Evolutionary conservation across 202 grass and related monocot species (phyloP).

Genomic region (Eragrostis tef): DNA sequence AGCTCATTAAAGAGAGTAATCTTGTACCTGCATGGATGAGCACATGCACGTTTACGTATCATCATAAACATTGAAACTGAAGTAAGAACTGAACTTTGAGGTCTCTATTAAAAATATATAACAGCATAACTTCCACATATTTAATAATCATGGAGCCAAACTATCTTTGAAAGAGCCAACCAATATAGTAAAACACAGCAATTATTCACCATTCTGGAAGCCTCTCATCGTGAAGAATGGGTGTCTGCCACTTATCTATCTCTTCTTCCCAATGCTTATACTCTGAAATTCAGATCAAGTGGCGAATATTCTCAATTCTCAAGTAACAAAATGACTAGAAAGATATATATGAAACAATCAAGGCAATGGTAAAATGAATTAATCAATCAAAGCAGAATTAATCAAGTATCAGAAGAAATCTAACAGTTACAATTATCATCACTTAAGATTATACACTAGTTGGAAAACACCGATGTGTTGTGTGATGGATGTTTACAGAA

Average conservation of each 20-base stretch:
- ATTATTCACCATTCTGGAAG: conserved; percentile 84
- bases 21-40: conserved; percentile 76
- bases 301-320: background rate
- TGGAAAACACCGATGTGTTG: background rate
- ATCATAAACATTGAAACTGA: conserved; percentile 28
- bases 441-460: conserved; percentile 5
- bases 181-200: conserved; percentile 26
- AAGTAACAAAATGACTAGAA: conserved; percentile 23
- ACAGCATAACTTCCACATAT: background rate
- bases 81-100: conserved; percentile 7
- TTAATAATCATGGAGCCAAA: conserved; percentile 38
- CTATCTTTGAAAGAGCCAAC: conserved; percentile 20
- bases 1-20: conserved; percentile 94
- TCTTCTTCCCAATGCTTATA: conserved; percentile 96
- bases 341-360: conserved; percentile 24
- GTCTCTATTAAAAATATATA: conserved; percentile 22
- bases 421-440: conserved; percentile 30
- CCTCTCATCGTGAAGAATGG: conserved; percentile 74
- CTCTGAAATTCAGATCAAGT: conserved; percentile 51
- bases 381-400: conserved; percentile 36
- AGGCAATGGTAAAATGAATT: conserved; percentile 13
- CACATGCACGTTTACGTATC: conserved; percentile 41
- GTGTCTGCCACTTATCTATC: conserved; percentile 90
- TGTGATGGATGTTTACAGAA: conserved; percentile 31
- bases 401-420: conserved; percentile 36